Evolutionary conservation across 108 stramenopile genomes (phyloP), one percentile per base, ranked within the genome.

Genomic region (Cyclotella kingstonii): DNA sequence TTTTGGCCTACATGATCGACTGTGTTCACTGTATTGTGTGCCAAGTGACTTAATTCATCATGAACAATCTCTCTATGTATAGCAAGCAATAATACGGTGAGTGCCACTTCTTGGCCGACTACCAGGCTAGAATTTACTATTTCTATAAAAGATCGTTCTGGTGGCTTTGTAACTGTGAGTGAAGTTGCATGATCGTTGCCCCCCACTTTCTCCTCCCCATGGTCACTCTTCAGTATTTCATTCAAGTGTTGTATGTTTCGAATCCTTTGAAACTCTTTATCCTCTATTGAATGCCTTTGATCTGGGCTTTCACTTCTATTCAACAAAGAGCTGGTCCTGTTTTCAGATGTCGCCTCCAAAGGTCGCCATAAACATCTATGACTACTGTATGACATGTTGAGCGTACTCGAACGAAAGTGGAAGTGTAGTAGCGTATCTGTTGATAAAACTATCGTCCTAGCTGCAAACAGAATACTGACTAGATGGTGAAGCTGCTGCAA

Each of bases 31-130:
- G 22, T 56, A 19, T 48, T 29, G 30, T 60, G 5, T 34, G 30
- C 23, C 11, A 42, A 2, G 3, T 36, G 10, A 36, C 7, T 11
- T 44, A 28, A 26, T 52, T 80, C 66, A 11, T 49, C 27, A 26
- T 40, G 9, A 1, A 80, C 40, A 23, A 72, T 64, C 29, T 62
- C 60, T 48, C 82, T 44, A 68, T 85, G 80, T 1, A 78, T 49
- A 7, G 80, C 68, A 3, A 88, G 57, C 8, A 85, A 66, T 12
- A 82, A 57, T 18, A 66, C 73, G 5, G 83, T 75, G 57, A 86
- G 54, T n/a, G 82, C 50, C n/a, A 84, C 63, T 68, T 90, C 85
- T 55, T 90, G 89, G 8, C 77, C 84, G 17, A 90, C 84, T 11
- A 84, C 82, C 17, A 84, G 56, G 3, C 50, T 43, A 0, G 41